phyloP scores from a whole-genome alignment of 805 yeast genomes.

The Candida chilensis region DNA sequence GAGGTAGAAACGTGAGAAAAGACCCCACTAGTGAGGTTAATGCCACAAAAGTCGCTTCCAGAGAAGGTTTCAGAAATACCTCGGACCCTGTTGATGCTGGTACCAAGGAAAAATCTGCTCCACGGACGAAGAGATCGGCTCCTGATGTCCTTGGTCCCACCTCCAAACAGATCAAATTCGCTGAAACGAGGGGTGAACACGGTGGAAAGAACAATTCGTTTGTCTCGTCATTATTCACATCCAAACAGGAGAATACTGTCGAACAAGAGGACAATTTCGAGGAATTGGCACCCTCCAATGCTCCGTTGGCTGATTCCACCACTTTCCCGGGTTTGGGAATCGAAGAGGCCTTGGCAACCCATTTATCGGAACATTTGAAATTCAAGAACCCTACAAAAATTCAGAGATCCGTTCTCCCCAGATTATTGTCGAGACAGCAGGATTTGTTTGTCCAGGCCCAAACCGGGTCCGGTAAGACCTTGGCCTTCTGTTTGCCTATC shows the following conservation, averaged over 20 bases:
- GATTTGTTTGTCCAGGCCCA: constrained; percentile 93
- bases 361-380: constrained; percentile 46
- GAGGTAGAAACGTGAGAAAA: constrained; percentile 8
- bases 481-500: constrained; percentile 81
- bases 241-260: constrained; percentile 47
- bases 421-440: constrained; percentile 30
- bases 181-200: constrained; percentile 39
- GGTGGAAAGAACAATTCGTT: constrained; percentile 56
- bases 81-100: constrained; percentile 1
- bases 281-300: constrained; percentile 63
- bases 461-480: constrained; percentile 96
- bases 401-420: constrained; percentile 76
- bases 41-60: constrained; percentile 4
- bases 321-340: constrained; percentile 69
- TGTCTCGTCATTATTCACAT: constrained; percentile 80
- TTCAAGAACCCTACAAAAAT: constrained; percentile 74
- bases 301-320: constrained; percentile 66
- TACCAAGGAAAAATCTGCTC: constrained; percentile 1
- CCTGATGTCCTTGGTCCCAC: constrained; percentile 12
- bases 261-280: constrained; percentile 25
- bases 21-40: constrained; percentile 4
- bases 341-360: constrained; percentile 38
- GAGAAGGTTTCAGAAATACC: constrained; percentile 2
- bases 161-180: constrained; percentile 24
- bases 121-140: constrained; percentile 1